Conservation (phyloP, 2,329 filamentous ascomycete species). For the Fusarium graminum region DNA sequence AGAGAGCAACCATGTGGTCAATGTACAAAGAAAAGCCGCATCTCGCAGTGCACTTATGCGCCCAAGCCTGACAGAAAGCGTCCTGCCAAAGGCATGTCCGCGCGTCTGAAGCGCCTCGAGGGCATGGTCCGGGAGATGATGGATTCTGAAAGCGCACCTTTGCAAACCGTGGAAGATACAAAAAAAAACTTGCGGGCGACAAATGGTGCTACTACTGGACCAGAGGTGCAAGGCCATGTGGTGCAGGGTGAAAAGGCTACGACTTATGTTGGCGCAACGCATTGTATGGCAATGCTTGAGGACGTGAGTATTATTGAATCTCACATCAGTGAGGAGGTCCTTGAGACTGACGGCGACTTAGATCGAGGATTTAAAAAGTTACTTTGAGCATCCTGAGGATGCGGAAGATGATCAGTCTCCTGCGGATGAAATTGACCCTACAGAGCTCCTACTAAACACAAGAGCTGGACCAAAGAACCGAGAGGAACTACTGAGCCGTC, state of each 20-base stretch:
- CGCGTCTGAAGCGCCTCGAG: slow-evolving; percentile 67
- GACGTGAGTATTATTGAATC: slow-evolving; percentile 60
- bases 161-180: not conserved
- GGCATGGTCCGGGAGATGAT: slow-evolving; percentile 70
- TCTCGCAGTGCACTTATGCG: slow-evolving; percentile 63
- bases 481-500: slow-evolving; percentile 60
- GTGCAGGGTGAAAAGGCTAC: slow-evolving; percentile 59
- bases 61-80: slow-evolving; percentile 58
- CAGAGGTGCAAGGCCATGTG: slow-evolving; percentile 56
- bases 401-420: slow-evolving; percentile 53
- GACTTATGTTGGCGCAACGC: slow-evolving; percentile 70
- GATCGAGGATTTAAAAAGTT: slow-evolving; percentile 71
- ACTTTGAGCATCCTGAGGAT: slow-evolving; percentile 65
- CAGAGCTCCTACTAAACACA: slow-evolving; percentile 61
- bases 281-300: slow-evolving; percentile 71
- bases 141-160: slow-evolving; percentile 53
- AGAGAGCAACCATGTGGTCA: slow-evolving; percentile 65
- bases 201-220: slow-evolving; percentile 37
- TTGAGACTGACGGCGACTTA: slow-evolving; percentile 47
- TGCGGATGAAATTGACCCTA: slow-evolving; percentile 53
- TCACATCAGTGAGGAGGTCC: not conserved
- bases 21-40: slow-evolving; percentile 64
- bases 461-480: slow-evolving; percentile 57
- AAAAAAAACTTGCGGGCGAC: slow-evolving; percentile 2
- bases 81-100: slow-evolving; percentile 65